Evolutionary conservation across 2,329 filamentous ascomycete genomes (phyloP).

Genomic region (Cladosporium sp.): DNA sequence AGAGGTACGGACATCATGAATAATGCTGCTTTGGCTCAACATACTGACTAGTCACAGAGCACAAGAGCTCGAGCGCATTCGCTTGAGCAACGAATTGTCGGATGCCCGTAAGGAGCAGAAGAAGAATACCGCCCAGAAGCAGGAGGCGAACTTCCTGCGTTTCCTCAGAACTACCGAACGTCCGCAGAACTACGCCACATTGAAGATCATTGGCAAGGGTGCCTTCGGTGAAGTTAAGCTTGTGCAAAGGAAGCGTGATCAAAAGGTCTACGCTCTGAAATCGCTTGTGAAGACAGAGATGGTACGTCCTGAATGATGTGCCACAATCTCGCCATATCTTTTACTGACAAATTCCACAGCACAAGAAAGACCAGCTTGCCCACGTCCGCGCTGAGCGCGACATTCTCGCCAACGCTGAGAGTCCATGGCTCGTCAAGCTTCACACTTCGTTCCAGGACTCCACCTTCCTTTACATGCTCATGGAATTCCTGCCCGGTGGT

Average conservation of each 20-base stretch:
- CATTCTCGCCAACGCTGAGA: slow-evolving; percentile 98
- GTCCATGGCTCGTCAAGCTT: slow-evolving; percentile 97
- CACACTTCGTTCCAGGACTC: slow-evolving; percentile 97
- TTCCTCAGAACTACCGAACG: slow-evolving; percentile 92
- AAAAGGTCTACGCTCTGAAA: slow-evolving; percentile 97
- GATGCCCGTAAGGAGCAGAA: slow-evolving; percentile 79
- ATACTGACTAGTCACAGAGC: slow-evolving; percentile 60
- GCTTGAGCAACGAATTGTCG: slow-evolving; percentile 73
- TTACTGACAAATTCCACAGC: slow-evolving; percentile 45
- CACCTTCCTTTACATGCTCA: slow-evolving; percentile 97
- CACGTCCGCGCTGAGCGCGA: slow-evolving; percentile 97
- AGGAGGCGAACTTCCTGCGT: slow-evolving; percentile 88
- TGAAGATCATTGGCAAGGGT: slow-evolving; percentile 99
- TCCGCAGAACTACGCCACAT: slow-evolving; percentile 89
- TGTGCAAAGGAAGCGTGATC: slow-evolving; percentile 92
- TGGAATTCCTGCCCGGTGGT: slow-evolving; percentile 98
- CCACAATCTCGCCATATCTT: too few relatives aligned
- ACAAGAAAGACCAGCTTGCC: slow-evolving; percentile 97
- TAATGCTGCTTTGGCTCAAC: neutral
- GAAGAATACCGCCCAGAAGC: slow-evolving; percentile 78
- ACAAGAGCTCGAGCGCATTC: slow-evolving; percentile 84
- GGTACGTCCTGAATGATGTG: slow-evolving; percentile 44
- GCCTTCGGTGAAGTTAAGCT: slow-evolving; percentile 98
- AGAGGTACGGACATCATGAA: slow-evolving; percentile 63
- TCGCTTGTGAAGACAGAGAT: slow-evolving; percentile 98